Evolutionary conservation across 2,329 filamentous ascomycete genomes (phyloP).

Genomic region (Colletotrichum sp.): DNA sequence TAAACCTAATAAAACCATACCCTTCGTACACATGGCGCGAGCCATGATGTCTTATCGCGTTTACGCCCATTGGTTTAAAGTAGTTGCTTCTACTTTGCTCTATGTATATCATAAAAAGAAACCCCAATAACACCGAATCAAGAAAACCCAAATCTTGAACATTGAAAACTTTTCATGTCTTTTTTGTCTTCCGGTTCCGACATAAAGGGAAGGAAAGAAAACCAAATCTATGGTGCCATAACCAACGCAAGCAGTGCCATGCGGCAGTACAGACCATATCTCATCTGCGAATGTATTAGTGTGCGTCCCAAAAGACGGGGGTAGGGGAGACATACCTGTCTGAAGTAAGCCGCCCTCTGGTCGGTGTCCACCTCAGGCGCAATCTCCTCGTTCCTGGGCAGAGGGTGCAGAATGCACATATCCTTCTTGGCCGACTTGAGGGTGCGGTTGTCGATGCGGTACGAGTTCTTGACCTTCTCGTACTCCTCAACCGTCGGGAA

Average conservation of each 20-base stretch:
- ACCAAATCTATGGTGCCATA: conserved; percentile 54
- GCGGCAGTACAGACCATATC: conserved; percentile 95
- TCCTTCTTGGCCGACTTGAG: conserved; percentile 90
- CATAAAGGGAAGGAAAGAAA: conserved; percentile 15
- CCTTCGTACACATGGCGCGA: conserved; percentile 14
- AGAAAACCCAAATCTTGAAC: not conserved
- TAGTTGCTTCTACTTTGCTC: conserved; percentile 21
- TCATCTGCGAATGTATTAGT: conserved; percentile 73
- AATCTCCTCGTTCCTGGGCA: conserved; percentile 93
- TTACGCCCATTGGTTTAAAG: conserved; percentile 11
- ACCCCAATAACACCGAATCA: conserved; percentile 3
- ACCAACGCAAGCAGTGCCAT: conserved; percentile 97
- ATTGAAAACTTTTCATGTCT: conserved; percentile 13
- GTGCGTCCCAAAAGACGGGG: not conserved
- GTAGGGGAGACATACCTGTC: conserved; percentile 77
- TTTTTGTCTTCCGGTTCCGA: conserved; percentile 1
- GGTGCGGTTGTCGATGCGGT: conserved; percentile 88
- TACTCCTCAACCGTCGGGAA: conserved; percentile 84
- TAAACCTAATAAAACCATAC: not conserved
- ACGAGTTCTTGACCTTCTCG: conserved; percentile 85
- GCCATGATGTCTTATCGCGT: conserved; percentile 14
- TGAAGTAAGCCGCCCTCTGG: conserved; percentile 94
- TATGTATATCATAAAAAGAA: conserved; percentile 11
- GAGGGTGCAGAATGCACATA: conserved; percentile 94
- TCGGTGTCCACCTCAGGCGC: conserved; percentile 97